A percentile compares a stretch with the other conserved stretches of the same genome.
Evolutionary conservation across 208 protist genomes (phyloP).

Genomic region (Trypanosoma cruzi): DNA sequence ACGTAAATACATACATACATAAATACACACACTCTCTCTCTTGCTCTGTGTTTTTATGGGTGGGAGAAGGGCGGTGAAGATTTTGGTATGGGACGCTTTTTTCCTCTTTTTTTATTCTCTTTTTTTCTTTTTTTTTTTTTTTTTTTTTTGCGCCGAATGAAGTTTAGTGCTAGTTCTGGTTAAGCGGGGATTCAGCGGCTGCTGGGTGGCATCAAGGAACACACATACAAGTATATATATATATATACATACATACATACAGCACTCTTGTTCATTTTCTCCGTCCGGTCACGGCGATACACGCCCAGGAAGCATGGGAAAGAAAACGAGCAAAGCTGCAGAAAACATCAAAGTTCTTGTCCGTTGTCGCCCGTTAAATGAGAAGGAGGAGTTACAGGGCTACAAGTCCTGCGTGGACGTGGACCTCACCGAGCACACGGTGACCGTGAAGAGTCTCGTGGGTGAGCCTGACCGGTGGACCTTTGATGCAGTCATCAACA

Average conservation of each 20-base stretch:
- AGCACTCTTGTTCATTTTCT: no score
- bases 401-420: slow-evolving; percentile 82
- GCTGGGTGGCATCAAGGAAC: no score
- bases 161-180: no score
- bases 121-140: background rate
- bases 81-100: background rate
- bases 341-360: slow-evolving; percentile 92
- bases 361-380: slow-evolving; percentile 81
- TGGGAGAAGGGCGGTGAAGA: background rate
- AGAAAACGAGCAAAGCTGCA: slow-evolving; percentile 56
- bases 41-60: no score
- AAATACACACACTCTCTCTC: no score
- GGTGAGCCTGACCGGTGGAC: slow-evolving; percentile 82
- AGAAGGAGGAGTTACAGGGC: slow-evolving; percentile 74
- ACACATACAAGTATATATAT: slow-evolving; percentile 8
- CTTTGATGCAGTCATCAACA: slow-evolving; percentile 92
- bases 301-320: slow-evolving; percentile 47
- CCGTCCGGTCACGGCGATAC: no score
- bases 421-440: slow-evolving; percentile 71
- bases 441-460: slow-evolving; percentile 58
- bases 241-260: no score
- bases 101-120: background rate
- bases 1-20: no score
- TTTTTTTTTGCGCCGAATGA: no score
- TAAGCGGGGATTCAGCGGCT: no score